Conservation (phyloP, 768 basidiomycete species). For the Suillus decipiens region DNA sequence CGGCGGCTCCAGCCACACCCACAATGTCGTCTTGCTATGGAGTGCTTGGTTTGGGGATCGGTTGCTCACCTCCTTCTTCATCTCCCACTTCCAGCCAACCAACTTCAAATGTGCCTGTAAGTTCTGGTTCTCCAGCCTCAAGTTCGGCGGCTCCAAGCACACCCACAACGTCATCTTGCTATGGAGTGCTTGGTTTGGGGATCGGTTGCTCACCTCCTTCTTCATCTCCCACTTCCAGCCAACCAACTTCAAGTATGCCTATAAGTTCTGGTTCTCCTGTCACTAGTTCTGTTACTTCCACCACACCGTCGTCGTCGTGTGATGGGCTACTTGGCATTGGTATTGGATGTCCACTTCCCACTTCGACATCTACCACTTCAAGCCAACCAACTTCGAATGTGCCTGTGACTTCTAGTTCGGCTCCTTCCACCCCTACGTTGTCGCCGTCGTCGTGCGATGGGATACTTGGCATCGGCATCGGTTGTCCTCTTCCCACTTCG, state of each 20-base stretch:
- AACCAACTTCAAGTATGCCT: not conserved
- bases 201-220: conserved; percentile 17
- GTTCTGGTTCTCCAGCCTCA: not conserved
- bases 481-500: conserved; percentile 7
- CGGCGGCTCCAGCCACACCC: conserved; percentile 6
- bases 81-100: not conserved
- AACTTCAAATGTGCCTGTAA: not conserved
- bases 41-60: conserved; percentile 19
- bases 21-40: conserved; percentile 13
- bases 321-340: conserved; percentile 22
- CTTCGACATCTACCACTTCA: conserved; percentile 8
- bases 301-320: not conserved
- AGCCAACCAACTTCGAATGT: not conserved
- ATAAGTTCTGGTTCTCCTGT: conserved; percentile 6
- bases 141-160: conserved; percentile 6
- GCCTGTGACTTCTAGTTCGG: conserved; percentile 5
- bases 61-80: conserved; percentile 5
- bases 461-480: conserved; percentile 17
- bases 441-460: conserved; percentile 7
- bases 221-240: conserved; percentile 7
- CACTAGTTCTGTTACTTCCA: not conserved
- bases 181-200: conserved; percentile 20
- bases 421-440: not conserved
- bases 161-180: not conserved
- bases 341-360: conserved; percentile 18